Evolutionary conservation across 805 yeast genomes (phyloP).

Genomic region (Tetrapisispora nanseiensis): DNA sequence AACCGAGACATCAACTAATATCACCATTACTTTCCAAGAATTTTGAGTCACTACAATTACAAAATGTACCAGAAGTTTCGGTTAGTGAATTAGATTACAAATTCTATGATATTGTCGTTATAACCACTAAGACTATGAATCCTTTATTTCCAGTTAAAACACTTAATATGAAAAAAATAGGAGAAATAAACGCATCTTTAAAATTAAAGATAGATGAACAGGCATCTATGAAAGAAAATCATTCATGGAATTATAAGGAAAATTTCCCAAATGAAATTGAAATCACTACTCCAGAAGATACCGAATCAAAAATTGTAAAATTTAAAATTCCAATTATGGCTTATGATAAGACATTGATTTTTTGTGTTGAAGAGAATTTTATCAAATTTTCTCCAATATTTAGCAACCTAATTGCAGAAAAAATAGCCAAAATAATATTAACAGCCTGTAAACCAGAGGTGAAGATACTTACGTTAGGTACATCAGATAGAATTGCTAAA

Average conservation of each 20-base stretch:
- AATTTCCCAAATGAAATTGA: constrained; percentile 23
- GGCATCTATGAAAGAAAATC: background rate
- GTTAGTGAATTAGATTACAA: constrained; percentile 14
- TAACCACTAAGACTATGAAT: constrained; percentile 21
- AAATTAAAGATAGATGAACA: constrained; percentile 3
- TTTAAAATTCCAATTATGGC: constrained; percentile 16
- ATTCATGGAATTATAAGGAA: constrained; percentile 19
- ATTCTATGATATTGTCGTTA: constrained; percentile 10
- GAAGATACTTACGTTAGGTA: constrained; percentile 15
- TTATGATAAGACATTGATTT: constrained; percentile 14
- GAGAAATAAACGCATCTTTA: constrained; percentile 11
- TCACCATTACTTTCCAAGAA: constrained; percentile 15
- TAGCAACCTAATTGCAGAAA: constrained; percentile 23
- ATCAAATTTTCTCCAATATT: constrained; percentile 30
- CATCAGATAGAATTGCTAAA: constrained; percentile 23
- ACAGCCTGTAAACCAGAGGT: constrained; percentile 30
- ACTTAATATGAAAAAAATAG: constrained; percentile 8
- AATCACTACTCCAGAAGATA: constrained; percentile 2
- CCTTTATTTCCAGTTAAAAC: constrained; percentile 21
- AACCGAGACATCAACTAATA: constrained; percentile 41
- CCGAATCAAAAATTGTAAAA: constrained; percentile 2
- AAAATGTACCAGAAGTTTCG: constrained; percentile 26
- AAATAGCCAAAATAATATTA: constrained; percentile 15
- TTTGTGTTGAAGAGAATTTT: constrained; percentile 23
- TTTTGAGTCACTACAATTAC: constrained; percentile 18